Evolutionary conservation across 2,329 filamentous ascomycete genomes (phyloP).

Genomic region (Sarocladium strictum): DNA sequence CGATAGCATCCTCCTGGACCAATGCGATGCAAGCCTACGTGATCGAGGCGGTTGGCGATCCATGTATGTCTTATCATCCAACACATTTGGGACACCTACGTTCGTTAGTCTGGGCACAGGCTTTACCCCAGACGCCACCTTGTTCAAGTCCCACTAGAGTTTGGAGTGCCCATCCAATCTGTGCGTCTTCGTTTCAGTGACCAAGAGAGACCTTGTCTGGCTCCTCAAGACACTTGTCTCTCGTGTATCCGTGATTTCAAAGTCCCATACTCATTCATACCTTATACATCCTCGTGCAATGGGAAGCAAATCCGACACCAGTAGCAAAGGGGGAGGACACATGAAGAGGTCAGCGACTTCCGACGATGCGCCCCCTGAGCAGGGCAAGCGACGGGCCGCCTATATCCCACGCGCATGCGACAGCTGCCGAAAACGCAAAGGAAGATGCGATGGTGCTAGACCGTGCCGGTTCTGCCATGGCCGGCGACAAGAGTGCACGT

Average conservation of each 20-base stretch:
- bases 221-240: too few species aligned
- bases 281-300: neutral
- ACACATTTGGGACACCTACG: too few species aligned
- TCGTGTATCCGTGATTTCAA: neutral
- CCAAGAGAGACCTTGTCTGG: too few species aligned
- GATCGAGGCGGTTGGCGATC: too few species aligned
- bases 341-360: neutral
- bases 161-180: too few species aligned
- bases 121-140: too few species aligned
- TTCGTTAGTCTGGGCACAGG: too few species aligned
- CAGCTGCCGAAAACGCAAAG: constrained; percentile 18
- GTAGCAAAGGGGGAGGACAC: neutral
- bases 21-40: too few species aligned
- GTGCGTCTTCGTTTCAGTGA: too few species aligned
- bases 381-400: constrained; percentile 13
- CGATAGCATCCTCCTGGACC: too few species aligned
- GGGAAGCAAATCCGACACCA: neutral
- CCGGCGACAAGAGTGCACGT: constrained; percentile 14
- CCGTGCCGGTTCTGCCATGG: constrained; percentile 16
- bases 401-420: constrained; percentile 19
- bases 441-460: constrained; percentile 17
- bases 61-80: too few species aligned
- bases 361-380: neutral
- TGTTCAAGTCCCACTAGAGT: too few species aligned
- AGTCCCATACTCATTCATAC: neutral